phyloP scores from a whole-genome alignment of 306 rosid genomes.

The Cucurbita argyrosperma region DNA sequence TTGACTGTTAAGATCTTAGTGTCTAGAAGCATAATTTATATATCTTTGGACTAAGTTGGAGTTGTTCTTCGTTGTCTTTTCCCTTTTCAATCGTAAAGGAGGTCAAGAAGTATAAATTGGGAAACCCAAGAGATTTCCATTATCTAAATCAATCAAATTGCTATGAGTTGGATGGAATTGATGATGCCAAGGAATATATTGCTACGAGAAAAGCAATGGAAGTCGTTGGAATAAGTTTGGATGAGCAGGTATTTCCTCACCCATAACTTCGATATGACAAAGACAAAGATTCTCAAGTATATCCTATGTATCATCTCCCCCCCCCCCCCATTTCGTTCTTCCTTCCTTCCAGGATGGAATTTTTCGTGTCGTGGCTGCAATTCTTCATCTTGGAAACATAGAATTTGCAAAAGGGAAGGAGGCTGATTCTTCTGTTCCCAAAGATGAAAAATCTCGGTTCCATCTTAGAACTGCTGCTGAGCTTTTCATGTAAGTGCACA shows the following conservation, averaged over 20 bases:
- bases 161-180: conserved; percentile 69
- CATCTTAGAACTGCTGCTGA: conserved; percentile 82
- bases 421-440: conserved; percentile 74
- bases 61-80: conserved; percentile 4
- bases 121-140: conserved; percentile 71
- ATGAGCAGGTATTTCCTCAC: conserved; percentile 60
- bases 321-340: conserved; percentile 4
- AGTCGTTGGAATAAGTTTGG: conserved; percentile 75
- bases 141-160: conserved; percentile 87
- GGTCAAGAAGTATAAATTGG: conserved; percentile 66
- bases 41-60: conserved; percentile 2
- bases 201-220: conserved; percentile 93
- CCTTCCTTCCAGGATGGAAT: conserved; percentile 57
- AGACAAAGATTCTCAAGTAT: conserved; percentile 5
- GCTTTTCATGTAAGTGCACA: conserved; percentile 59
- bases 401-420: conserved; percentile 91
- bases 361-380: conserved; percentile 95
- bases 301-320: background rate
- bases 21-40: background rate
- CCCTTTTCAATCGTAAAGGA: conserved; percentile 36
- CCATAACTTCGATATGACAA: conserved; percentile 12
- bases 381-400: conserved; percentile 93
- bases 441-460: conserved; percentile 77
- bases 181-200: conserved; percentile 65
- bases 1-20: background rate